Percentiles rank a stretch among this genome's conserved stretches.
phyloP scores from a whole-genome alignment of 1,284 basidiomycete genomes.

The Sphagnurus paluster region DNA sequence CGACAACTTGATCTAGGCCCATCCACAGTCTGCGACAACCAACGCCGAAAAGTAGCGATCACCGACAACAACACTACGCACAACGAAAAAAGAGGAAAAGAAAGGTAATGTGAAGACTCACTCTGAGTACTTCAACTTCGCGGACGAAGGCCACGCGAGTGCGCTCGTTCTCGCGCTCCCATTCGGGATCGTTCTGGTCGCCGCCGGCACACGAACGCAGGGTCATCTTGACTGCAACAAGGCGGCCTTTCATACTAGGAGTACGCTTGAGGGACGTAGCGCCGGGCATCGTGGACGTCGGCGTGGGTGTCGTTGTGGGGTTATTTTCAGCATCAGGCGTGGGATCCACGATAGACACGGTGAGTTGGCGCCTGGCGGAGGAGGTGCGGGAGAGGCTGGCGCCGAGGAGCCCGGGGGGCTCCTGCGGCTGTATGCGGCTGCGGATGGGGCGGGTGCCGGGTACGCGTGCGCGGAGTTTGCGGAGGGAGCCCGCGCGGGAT shows the following conservation, averaged over 20 bases:
- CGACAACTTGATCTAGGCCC: no score
- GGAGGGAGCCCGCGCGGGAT: conserved; percentile 12
- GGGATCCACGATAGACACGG: conserved; percentile 17
- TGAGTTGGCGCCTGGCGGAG: conserved; percentile 13
- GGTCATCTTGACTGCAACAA: conserved; percentile 88
- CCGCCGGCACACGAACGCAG: conserved; percentile 48
- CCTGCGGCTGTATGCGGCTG: no score
- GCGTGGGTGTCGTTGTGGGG: no score
- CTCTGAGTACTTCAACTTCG: conserved; percentile 85
- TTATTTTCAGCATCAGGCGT: no score
- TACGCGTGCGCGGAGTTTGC: conserved; percentile 14
- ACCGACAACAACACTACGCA: no score
- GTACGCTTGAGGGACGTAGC: neutral
- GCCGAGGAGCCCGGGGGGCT: no score
- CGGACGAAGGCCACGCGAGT: conserved; percentile 84
- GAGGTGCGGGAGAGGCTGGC: conserved; percentile 23
- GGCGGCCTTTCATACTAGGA: conserved; percentile 28
- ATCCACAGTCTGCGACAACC: no score
- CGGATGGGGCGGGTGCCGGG: conserved; percentile 14
- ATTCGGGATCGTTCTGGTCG: conserved; percentile 18
- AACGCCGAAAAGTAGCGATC: no score
- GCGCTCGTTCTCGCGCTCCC: conserved; percentile 48
- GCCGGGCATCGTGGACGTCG: neutral
- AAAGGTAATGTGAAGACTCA: conserved; percentile 32
- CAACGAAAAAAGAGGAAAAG: neutral